Base-by-base conservation (phyloP, 2,329 filamentous ascomycete species). In the Curvularia eragrostidis region DNA sequence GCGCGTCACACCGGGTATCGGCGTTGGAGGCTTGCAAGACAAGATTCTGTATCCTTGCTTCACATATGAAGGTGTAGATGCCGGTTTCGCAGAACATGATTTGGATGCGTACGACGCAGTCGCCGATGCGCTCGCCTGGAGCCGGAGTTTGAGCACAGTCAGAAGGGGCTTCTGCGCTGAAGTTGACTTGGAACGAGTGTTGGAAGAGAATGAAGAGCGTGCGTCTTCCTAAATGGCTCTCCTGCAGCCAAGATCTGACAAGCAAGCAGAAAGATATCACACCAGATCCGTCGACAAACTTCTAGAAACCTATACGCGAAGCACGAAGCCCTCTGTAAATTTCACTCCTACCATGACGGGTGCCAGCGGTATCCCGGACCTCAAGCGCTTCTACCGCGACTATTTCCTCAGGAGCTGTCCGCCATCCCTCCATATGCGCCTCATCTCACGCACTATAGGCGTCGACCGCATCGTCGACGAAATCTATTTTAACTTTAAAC, bases 81-180 rank as follows among this genome's bases (percentile, higher is more conserved):
- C 85, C 0, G 90, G 90, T 0, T 93, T 93, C 61, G 90, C 90
- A 0, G 89, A 93, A 74, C 82, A 83, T 19, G 86, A 91, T 54
- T 73, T 90, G 30, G 87, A 90, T 2, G 85, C 89, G 63, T 92
- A 87, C 65, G 84, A 91, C 62, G 79, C 82, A 9, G 79, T 90
- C 3, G 83, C 84, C 0, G 85, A 88, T 1, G 83, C 84, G n/a
- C 69, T 92, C 19, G 89, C 90, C 0, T 92, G 88, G 83, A 85
- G 83, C n/a, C 81, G 90, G 7, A 88, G 85, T 34, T 69, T 93
- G 56, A 80, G 80, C 1, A 76, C 81, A 0, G 79, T 91, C 34
- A 81, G 87, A 39, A 83, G 82, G 58, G 89, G 85, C 0, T 90
- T 92, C 68, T 72, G 77, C 15, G 73, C 79, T 15, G 79, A 82